phyloP scores from a whole-genome alignment of 768 basidiomycete genomes.

The Podaxis sp. region DNA sequence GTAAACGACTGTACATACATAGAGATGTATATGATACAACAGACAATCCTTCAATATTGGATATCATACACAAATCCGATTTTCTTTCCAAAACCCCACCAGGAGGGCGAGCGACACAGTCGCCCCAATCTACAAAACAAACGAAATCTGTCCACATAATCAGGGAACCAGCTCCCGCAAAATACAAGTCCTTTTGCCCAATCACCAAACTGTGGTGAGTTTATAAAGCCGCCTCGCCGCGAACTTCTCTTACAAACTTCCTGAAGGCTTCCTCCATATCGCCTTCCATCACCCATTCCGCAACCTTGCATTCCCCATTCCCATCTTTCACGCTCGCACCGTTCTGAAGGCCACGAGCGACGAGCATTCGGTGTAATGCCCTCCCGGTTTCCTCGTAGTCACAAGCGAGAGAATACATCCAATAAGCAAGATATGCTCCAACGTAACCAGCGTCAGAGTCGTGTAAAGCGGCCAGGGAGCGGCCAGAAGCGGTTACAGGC shows the following conservation, averaged over 20 bases:
- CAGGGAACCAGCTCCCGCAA: not conserved
- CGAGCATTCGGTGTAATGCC: conserved; percentile 34
- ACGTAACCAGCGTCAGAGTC: conserved; percentile 42
- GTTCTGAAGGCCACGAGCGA: conserved; percentile 16
- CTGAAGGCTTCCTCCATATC: conserved; percentile 31
- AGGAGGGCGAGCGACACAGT: not conserved
- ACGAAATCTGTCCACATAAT: not conserved
- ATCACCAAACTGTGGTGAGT: not conserved
- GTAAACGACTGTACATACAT: not conserved
- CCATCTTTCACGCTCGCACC: not conserved
- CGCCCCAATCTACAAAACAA: not conserved
- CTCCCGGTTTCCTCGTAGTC: conserved; percentile 42
- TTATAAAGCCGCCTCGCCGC: not conserved
- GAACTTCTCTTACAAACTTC: conserved; percentile 27
- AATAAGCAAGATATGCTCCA: conserved; percentile 40
- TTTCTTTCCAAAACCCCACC: not conserved
- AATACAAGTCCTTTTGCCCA: not conserved
- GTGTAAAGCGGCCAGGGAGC: conserved; percentile 39
- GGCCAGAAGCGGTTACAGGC: conserved; percentile 27
- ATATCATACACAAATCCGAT: not conserved
- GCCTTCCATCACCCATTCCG: conserved; percentile 18
- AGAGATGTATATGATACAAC: conserved; percentile 5
- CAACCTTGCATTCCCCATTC: not conserved
- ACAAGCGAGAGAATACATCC: conserved; percentile 44
- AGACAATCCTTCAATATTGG: not conserved